Evolutionary conservation across 768 basidiomycete species (phyloP).

Genomic region (Xanthoconium purpureum): DNA sequence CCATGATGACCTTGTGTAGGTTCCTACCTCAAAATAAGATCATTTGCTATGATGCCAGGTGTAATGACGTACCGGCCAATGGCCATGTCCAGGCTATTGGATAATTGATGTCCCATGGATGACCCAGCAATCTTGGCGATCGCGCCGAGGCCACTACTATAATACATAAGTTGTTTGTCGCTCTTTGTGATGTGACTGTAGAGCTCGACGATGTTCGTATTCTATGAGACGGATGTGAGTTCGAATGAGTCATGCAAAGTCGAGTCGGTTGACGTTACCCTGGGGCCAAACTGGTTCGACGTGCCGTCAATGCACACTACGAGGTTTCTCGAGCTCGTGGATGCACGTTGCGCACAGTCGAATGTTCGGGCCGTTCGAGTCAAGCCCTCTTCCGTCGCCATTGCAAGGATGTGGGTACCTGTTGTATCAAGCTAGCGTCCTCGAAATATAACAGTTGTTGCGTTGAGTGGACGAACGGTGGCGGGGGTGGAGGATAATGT

Average conservation of each 20-base stretch:
- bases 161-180: slow-evolving; percentile 37
- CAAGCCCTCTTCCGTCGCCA: slow-evolving; percentile 3
- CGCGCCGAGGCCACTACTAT: slow-evolving; percentile 41
- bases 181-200: slow-evolving; percentile 37
- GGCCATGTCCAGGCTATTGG: slow-evolving; percentile 33
- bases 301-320: slow-evolving; percentile 42
- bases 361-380: neutral
- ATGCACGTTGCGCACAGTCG: slow-evolving; percentile 1
- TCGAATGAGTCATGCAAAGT: neutral
- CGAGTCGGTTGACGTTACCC: slow-evolving; percentile 18
- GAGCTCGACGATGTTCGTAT: slow-evolving; percentile 42
- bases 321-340: slow-evolving; percentile 14
- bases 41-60: neutral
- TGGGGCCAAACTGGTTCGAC: slow-evolving; percentile 36
- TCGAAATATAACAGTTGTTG: neutral
- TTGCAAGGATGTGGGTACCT: neutral
- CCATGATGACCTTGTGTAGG: slow-evolving; percentile 33
- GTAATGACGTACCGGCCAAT: slow-evolving; percentile 34
- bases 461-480: neutral
- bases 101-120: slow-evolving; percentile 21
- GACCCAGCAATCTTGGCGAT: slow-evolving; percentile 24
- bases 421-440: neutral
- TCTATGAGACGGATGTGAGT: slow-evolving; percentile 20
- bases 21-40: slow-evolving; percentile 27
- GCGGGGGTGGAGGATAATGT: neutral